phyloP scores from a whole-genome alignment of 805 yeast genomes.

The Yarrowia yakushimensis region DNA sequence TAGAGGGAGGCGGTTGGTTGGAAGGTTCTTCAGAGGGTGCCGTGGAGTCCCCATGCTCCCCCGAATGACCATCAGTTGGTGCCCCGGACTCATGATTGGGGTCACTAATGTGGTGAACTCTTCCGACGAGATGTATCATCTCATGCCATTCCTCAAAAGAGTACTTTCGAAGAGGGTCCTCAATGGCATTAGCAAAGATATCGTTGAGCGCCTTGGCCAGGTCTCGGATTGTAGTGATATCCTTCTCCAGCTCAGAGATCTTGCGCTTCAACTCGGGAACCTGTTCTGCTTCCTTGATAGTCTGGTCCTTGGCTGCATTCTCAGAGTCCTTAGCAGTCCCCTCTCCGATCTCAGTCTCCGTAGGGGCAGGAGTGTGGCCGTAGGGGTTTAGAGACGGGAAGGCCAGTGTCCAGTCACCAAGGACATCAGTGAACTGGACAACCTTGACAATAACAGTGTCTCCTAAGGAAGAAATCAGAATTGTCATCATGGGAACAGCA shows the following conservation, averaged over 20 bases:
- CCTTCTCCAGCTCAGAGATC: constrained; percentile 1
- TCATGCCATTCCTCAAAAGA: constrained; percentile 50
- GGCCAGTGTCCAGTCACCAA: constrained; percentile 29
- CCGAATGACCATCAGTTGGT: constrained; percentile 2
- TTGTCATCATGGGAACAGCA: constrained; percentile 87
- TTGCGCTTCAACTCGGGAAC: neutral
- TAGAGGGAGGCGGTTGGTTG: neutral
- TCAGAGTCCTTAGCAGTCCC: neutral
- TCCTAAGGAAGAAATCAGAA: constrained; percentile 66
- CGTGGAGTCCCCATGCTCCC: neutral
- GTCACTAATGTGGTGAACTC: constrained; percentile 8
- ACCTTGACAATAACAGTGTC: constrained; percentile 44
- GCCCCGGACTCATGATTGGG: constrained; percentile 18
- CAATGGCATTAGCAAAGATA: constrained; percentile 11
- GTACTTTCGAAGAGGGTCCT: constrained; percentile 43
- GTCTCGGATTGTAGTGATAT: neutral
- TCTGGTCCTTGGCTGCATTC: neutral
- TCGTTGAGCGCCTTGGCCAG: constrained; percentile 1
- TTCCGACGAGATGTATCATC: constrained; percentile 35
- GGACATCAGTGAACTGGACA: constrained; percentile 27
- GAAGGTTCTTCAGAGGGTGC: neutral
- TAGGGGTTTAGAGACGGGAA: constrained; percentile 7
- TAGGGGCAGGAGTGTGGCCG: neutral
- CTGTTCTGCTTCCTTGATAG: neutral
- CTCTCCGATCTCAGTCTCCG: neutral